Base-by-base conservation (phyloP, 768 basidiomycete genomes). In the Termitomyces sp. region DNA sequence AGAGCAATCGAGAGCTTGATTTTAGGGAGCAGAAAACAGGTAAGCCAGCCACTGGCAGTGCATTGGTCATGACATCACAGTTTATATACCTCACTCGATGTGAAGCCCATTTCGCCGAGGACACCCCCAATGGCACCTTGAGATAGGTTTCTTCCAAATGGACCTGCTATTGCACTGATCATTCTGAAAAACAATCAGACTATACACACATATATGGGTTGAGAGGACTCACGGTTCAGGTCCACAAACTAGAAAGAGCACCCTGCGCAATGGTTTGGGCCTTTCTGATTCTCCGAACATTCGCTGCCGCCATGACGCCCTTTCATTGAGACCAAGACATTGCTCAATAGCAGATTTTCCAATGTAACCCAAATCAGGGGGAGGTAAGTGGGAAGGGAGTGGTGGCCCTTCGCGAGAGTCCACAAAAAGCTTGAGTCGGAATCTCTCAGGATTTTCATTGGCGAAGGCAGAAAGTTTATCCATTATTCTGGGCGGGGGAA, bases 161-260 rank as follows among this genome's bases (percentile, higher is more conserved):
- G 87, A 3, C 91, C 90, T 56, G 88, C 84, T 42, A 93, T 81
- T 11, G 84, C 78, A 46, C 67, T 71, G 47, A 92, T 76, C 91
- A 93, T 91, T 46, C 90, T 93, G 62, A 10, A 54, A 40, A 57
- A 28, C 35, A 42, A 38, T 59, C 24, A 49, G 14, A 17, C n/a
- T 9, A 19, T 5, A 11, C 8, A 43, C 41, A 3, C 7, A 26
- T 30, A 44, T 7, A 8, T 24, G n/a, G 11, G 14, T 15, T 19
- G 30, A 8, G 41, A 35, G 53, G 52, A 68, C 85, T 63, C 68
- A 92, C 91, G 77, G 77, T 58, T 92, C 87, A n/a, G 91, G 92
- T 26, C 91, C 91, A 68, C 88, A 93, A 3, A 93, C 80, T 12
- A 93, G 69, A 64, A 93, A 87, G 54, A 93, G 70, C 44, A 72